Conservation (phyloP, 2,329 filamentous ascomycete species). For the Aschersonia sp. region DNA sequence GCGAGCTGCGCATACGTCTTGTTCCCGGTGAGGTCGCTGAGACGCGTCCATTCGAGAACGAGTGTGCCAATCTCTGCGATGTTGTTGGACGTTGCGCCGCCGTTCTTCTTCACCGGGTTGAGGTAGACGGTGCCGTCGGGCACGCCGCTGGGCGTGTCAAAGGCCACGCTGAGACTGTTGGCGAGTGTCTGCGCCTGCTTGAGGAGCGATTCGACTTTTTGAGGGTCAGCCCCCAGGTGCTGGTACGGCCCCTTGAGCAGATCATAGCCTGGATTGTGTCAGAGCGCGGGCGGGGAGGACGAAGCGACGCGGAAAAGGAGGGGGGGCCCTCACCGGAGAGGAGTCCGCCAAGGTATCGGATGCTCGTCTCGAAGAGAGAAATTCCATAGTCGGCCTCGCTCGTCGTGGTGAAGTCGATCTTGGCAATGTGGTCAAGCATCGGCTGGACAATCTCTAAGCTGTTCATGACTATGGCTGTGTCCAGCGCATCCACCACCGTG, state of each 20-base stretch:
- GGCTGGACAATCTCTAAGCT: slow-evolving; percentile 50
- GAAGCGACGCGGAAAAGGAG: background rate
- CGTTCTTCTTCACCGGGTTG: slow-evolving; percentile 30
- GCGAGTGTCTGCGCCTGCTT: slow-evolving; percentile 54
- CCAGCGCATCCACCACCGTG: slow-evolving; percentile 66
- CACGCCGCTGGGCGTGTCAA: slow-evolving; percentile 61
- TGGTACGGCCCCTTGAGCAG: slow-evolving; percentile 54
- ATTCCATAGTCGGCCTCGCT: slow-evolving; percentile 30
- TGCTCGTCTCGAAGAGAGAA: slow-evolving; percentile 81
- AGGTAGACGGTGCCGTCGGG: slow-evolving; percentile 57
- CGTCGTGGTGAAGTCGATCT: slow-evolving; percentile 55
- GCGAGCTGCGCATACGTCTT: slow-evolving; percentile 49
- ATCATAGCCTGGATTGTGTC: slow-evolving; percentile 38
- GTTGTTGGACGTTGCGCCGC: slow-evolving; percentile 45
- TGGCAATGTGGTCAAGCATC: slow-evolving; percentile 57
- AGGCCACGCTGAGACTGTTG: slow-evolving; percentile 61
- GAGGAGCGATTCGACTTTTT: slow-evolving; percentile 44
- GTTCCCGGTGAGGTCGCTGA: slow-evolving; percentile 62
- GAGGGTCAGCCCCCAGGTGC: slow-evolving; percentile 25
- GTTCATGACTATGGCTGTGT: slow-evolving; percentile 66
- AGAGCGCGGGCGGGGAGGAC: background rate
- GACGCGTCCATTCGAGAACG: slow-evolving; percentile 70
- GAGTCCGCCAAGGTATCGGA: slow-evolving; percentile 72
- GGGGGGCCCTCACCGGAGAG: slow-evolving; percentile 41
- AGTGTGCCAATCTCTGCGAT: slow-evolving; percentile 66